Base-by-base conservation (phyloP, 2,329 filamentous ascomycete genomes). In the Hypoxylon sp. region DNA sequence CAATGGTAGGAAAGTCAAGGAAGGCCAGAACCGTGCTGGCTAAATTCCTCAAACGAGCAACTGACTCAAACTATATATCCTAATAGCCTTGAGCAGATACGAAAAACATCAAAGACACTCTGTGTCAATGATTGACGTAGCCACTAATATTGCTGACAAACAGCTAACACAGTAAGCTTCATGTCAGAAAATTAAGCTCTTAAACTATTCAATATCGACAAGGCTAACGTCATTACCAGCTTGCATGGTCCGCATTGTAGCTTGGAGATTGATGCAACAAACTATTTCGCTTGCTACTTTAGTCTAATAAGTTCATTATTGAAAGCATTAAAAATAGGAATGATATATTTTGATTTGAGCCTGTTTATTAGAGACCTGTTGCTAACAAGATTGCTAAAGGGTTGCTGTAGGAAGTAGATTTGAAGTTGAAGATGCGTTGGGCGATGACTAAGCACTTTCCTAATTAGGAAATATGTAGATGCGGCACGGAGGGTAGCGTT, bases 391-490 rank as follows among this genome's bases (percentile, higher is more conserved):
- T 50, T 1, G 10, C 28, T 50, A 28, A 50, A 17, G 30, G 21
- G 3, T 1, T 34, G 28, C 38, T 34, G 9, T n/a, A 13, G 1
- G 28, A 17, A 10, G 28, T 34, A 11, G 7, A 32, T 30, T 32
- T 57, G 11, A 57, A 30, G 17, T 45, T 48, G 38, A 9, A 52
- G 17, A 10, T 36, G 17, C 9, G 2, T 10, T 17, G 17, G 43
- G 3, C 19, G 57, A 52, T 45, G 57, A 60, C 48, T 60, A 32
- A 52, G 10, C 2, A 52, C 19, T 6, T 60, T 52, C 57, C 48
- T 43, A 46, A 45, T 60, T 34, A n/a, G 57, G 57, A 5, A 60
- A 60, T 25, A 11, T 21, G 13, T 45, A 58, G 23, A 25, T 49
- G 23, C 5, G 23, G 23, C 23, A 23, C 23, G 13, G 13, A 13